These are phyloP conservation scores for Claviceps humidiphila DNA, from an alignment of 2,329 filamentous ascomycete species.

Conservation along the genomic window DNA sequence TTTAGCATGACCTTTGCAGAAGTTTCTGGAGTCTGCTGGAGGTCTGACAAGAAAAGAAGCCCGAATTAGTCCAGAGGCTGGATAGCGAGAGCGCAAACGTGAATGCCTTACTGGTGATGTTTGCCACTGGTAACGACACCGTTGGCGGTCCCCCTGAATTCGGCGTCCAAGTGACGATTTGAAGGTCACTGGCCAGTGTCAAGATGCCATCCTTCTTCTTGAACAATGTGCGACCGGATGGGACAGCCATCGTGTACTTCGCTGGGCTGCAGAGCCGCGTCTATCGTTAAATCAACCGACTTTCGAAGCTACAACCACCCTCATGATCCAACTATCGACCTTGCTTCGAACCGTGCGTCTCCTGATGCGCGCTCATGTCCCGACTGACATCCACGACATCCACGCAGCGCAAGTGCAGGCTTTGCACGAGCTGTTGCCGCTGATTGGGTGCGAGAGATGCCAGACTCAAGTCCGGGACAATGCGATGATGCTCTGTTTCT, in stretches of 20 bases:
- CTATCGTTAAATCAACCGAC: not conserved
- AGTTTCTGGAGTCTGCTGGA: conserved; percentile 88
- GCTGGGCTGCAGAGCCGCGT: not conserved
- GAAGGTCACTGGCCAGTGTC: conserved; percentile 58
- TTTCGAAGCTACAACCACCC: not conserved
- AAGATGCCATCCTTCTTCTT: conserved; percentile 93
- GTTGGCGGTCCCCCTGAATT: conserved; percentile 48
- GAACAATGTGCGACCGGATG: conserved; percentile 59
- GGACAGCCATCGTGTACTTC: conserved; percentile 36
- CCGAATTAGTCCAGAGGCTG: not conserved
- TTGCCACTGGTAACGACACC: conserved; percentile 56
- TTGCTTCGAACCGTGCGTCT: not conserved
- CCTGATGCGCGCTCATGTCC: not conserved
- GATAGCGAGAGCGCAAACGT: not conserved
- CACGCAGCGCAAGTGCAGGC: not conserved
- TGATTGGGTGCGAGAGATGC: not conserved
- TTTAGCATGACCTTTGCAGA: conserved; percentile 87
- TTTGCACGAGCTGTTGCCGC: not conserved
- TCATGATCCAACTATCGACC: not conserved
- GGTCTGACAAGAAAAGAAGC: conserved; percentile 38
- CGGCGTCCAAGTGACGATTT: conserved; percentile 71
- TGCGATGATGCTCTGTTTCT: not conserved
- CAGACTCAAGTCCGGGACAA: not conserved
- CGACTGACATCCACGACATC: not conserved
- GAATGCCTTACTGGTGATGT: conserved; percentile 58